Evolutionary conservation across 1,139 yeast genomes (phyloP).

Genomic region (Fermentozyma sake): DNA sequence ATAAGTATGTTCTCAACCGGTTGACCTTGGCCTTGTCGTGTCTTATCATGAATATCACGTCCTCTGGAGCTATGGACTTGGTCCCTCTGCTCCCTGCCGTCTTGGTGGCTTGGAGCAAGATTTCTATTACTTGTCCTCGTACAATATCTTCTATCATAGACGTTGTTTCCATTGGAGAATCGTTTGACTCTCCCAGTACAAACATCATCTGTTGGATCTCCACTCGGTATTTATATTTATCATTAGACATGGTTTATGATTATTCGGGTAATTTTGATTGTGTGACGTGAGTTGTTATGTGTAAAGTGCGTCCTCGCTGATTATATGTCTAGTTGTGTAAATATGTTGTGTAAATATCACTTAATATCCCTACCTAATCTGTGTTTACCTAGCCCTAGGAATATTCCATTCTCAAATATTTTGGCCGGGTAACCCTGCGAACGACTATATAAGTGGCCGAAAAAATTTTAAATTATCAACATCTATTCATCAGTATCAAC

Average conservation of each 20-base stretch:
- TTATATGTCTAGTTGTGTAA: too few relatives aligned
- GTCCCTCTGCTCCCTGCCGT: slow-evolving; percentile 81
- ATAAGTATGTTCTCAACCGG: slow-evolving; percentile 79
- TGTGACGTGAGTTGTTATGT: too few relatives aligned
- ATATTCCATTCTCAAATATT: too few relatives aligned
- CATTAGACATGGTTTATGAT: slow-evolving; percentile 8
- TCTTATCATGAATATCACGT: slow-evolving; percentile 83
- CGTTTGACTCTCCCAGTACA: slow-evolving; percentile 92
- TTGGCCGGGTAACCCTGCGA: too few relatives aligned
- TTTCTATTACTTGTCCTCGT: slow-evolving; percentile 89
- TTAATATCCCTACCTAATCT: too few relatives aligned
- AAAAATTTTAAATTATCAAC: too few relatives aligned
- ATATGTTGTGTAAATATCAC: slow-evolving; percentile 3
- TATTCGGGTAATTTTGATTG: too few relatives aligned
- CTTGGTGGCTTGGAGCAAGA: slow-evolving; percentile 71
- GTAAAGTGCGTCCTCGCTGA: too few relatives aligned
- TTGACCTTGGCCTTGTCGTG: slow-evolving; percentile 95
- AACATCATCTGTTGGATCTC: slow-evolving; percentile 99
- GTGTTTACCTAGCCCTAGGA: too few relatives aligned
- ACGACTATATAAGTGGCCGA: too few relatives aligned
- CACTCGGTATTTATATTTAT: slow-evolving; percentile 70
- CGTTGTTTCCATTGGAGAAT: slow-evolving; percentile 89
- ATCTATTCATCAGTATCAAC: too few relatives aligned
- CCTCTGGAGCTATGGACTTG: slow-evolving; percentile 85
- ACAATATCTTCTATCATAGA: slow-evolving; percentile 92